Evolutionary conservation across 805 yeast species (phyloP).

Genomic region (Myxozyma sirexii): DNA sequence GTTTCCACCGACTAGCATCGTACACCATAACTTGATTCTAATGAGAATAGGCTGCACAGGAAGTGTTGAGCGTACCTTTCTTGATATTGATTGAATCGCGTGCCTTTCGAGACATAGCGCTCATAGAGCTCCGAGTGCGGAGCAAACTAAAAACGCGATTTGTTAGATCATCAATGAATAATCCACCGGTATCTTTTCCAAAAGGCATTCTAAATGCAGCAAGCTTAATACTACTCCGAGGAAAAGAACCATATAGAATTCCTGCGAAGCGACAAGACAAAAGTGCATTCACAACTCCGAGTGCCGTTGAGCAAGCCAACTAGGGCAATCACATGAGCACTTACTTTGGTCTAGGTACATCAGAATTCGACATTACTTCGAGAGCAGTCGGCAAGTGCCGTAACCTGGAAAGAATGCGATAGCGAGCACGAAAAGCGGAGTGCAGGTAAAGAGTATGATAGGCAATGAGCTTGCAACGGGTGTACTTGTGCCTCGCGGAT

Average conservation of each 20-base stretch:
- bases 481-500: no score
- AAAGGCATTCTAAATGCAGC: neutral
- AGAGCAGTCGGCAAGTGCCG: neutral
- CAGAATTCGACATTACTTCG: constrained; percentile 4
- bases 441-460: neutral
- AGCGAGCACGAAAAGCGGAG: neutral
- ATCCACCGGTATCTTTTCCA: neutral
- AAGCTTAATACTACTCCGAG: neutral
- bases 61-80: constrained; percentile 4
- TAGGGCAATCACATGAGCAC: neutral
- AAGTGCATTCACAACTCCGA: neutral
- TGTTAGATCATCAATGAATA: neutral
- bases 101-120: constrained; percentile 3
- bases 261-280: neutral
- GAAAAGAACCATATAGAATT: neutral
- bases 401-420: neutral
- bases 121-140: constrained; percentile 11
- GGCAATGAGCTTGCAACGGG: no score
- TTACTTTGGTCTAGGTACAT: neutral
- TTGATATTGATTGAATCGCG: constrained; percentile 7
- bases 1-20: no score
- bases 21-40: no score
- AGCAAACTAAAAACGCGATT: neutral
- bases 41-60: no score
- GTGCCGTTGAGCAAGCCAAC: neutral